Evolutionary conservation across 768 basidiomycete species (phyloP).

Genomic region (Hysterangium stoloniferum): DNA sequence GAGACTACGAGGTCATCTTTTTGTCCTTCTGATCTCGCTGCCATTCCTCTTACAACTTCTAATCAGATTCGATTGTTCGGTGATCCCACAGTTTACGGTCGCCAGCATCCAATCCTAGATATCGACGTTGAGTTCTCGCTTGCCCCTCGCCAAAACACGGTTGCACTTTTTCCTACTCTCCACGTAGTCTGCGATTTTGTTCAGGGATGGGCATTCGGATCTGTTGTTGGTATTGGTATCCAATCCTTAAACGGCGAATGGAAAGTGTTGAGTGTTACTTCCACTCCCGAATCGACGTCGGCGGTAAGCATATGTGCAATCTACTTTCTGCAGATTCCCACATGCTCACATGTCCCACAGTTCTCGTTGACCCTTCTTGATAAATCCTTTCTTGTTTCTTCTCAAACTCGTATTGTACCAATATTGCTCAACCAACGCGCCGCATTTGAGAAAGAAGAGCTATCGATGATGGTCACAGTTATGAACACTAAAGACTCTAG

Average conservation of each 20-base stretch:
- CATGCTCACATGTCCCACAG: constrained; percentile 9
- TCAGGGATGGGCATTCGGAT: constrained; percentile 67
- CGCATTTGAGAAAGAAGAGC: not conserved
- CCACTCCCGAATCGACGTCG: constrained; percentile 2
- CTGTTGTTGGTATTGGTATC: constrained; percentile 57
- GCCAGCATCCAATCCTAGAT: constrained; percentile 44
- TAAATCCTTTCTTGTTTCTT: constrained; percentile 41
- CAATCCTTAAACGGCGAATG: constrained; percentile 49
- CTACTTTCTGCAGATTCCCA: not conserved
- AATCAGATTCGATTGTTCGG: constrained; percentile 76
- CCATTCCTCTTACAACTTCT: constrained; percentile 1
- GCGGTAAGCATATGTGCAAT: not conserved
- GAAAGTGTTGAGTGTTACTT: constrained; percentile 32
- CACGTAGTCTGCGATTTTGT: constrained; percentile 63
- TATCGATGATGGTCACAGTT: constrained; percentile 2
- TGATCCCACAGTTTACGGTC: constrained; percentile 43
- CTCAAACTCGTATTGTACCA: constrained; percentile 57
- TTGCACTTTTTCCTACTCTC: constrained; percentile 41
- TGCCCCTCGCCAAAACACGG: constrained; percentile 22
- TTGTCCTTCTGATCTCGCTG: not conserved
- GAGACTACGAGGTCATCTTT: constrained; percentile 67
- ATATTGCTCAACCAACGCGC: constrained; percentile 30
- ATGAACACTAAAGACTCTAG: not conserved
- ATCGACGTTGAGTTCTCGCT: constrained; percentile 44
- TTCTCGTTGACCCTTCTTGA: constrained; percentile 17